Base-by-base conservation (phyloP, 2,329 filamentous ascomycete species). In the Plenodomus biglobosus region DNA sequence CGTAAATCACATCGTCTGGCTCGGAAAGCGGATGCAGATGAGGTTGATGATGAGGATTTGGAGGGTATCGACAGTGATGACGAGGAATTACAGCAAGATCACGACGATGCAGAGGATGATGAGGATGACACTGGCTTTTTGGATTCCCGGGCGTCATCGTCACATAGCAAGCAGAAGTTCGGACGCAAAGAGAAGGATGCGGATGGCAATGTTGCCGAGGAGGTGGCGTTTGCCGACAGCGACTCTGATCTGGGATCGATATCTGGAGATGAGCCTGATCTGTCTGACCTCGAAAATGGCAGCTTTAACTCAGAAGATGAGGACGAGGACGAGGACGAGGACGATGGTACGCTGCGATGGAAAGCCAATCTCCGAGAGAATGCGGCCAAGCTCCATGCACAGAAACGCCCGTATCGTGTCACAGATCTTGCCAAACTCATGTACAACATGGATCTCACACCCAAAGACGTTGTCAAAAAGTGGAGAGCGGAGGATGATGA, bases 211-310 rank as follows among this genome's bases (percentile, higher is more conserved):
- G 42, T 52, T 7, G 53, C 84, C 19, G 88, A 85, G 22, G 90
- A 96, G 45, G 64, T 97, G 48, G 90, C 85, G 1, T 99, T 96
- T 75, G 94, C 94, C 13, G 94, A 99, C 65, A 96, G 90, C 65
- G 95, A 99, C 71, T 99, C 94, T 0, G 95, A 99, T 68, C 80
- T 99, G 3, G 94, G 94, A 6, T 96, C 92, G 3, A 73, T 96
- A 55, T 95, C 90, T 8, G 79, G 75, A 8, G 81, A 83, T 7
- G 80, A 69, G 22, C 56, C 44, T 2, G 65, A 69, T 35, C 40
- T 61, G 8, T 62, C 67, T 10, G 65, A 65, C 3, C 49, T 61
- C 10, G 65, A 65, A 40, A 52, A 82, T 17, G 78, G 80, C 48
- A 78, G 80, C 22, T 56, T 79, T 2, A 79, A 81, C 39, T 78